Evolutionary conservation across 1,284 basidiomycete species (phyloP).

Genomic region (Rhodotorula sp.): DNA sequence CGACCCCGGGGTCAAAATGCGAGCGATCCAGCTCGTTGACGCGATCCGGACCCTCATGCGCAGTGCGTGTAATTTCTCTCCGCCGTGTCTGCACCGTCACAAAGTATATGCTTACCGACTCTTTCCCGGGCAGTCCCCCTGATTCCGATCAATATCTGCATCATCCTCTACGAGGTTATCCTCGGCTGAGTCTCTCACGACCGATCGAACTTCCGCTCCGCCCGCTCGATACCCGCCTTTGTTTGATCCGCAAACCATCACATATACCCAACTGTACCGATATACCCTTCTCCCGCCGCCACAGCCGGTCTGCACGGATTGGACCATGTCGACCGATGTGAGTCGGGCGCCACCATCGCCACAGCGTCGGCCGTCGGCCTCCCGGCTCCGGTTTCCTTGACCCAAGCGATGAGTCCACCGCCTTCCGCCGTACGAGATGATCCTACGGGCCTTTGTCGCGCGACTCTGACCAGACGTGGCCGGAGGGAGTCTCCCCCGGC

Average conservation of each 20-base stretch:
- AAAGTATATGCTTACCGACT: not conserved
- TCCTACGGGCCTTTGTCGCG: too few relatives aligned
- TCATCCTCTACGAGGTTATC: constrained; percentile 37
- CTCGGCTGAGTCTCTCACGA: constrained; percentile 20
- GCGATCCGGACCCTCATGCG: constrained; percentile 39
- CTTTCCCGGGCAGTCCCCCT: constrained; percentile 27
- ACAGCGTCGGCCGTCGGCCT: too few relatives aligned
- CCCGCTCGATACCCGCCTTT: not conserved
- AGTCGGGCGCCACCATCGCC: too few relatives aligned
- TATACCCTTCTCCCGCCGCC: not conserved
- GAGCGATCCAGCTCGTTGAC: constrained; percentile 34
- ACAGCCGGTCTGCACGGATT: not conserved
- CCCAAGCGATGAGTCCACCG: too few relatives aligned
- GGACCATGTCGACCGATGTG: too few relatives aligned
- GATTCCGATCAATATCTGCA: constrained; percentile 40
- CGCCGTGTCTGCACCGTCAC: too few relatives aligned
- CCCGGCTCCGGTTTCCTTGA: too few relatives aligned
- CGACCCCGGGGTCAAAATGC: constrained; percentile 27
- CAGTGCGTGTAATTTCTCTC: constrained; percentile 19
- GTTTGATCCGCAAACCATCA: too few relatives aligned
- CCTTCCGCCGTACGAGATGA: too few relatives aligned
- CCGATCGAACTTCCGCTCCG: not conserved
- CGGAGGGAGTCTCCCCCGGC: too few relatives aligned
- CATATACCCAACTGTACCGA: not conserved
- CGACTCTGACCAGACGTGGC: too few relatives aligned